Evolutionary conservation across 2,329 filamentous ascomycete genomes (phyloP), one percentile per base, ranked within the genome.

Genomic region (Mycosphaerella sp.): DNA sequence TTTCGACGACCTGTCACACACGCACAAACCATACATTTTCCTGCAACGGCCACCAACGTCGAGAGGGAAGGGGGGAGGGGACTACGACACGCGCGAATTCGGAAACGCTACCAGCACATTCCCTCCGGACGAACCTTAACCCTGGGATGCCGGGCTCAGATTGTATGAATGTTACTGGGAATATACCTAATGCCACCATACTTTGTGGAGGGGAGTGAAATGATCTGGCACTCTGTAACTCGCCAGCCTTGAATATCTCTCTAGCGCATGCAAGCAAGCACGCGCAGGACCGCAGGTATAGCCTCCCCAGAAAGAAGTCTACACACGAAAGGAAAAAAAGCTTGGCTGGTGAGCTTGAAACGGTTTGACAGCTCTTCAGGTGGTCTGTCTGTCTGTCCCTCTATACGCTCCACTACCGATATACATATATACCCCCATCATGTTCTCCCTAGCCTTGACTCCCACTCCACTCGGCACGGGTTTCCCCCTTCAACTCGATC

Each of bases 401-500:
- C 14, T 17, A 17, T 17, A 17, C 14, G 14, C 14, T 17, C 14
- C 14, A 17, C 14, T 17, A 17, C 14, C 14, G 14, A 17, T 17
- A 17, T 36, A 4, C 12, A 36, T 9, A 4, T 45, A 51, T 45
- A 45, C 45, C 41, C 38, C 4, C 6, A 26, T 6, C 26, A 45
- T 51, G 32, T 45, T 51, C 34, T 17, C 23, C 34, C 31, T 45
- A 12, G 41, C 31, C 17, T 17, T 51, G 26, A 31, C 48, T n/a
- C 41, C 48, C 7, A 29, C 45, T 21, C 41, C 41, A 11, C 36
- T 51, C 29, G 41, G 40, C 32, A 51, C 45, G 48, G 41, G 48
- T 6, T 51, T 45, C 31, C 48, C 48, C 31, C 41, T 51, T 6
- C 32, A 51, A 41, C 23, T 45, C 6, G 42, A 42, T 11, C 23